A percentile compares a stretch with the other conserved stretches of the same genome.
Conservation (phyloP, 2,329 filamentous ascomycete species). For the Hypoxylon sp. region DNA sequence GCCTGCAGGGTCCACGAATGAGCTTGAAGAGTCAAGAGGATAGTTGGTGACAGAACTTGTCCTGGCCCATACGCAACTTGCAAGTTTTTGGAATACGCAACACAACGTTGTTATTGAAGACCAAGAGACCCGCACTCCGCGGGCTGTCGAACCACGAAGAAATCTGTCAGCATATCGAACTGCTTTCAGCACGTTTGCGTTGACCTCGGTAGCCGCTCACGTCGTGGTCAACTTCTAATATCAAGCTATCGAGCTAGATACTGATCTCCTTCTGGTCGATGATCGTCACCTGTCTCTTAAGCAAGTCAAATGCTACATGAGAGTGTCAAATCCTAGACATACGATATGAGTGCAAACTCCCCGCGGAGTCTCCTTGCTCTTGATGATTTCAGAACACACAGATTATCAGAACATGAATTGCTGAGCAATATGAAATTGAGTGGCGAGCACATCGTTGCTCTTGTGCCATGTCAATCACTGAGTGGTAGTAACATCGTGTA, state of each 20-base stretch:
- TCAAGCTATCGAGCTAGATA: constrained; percentile 1
- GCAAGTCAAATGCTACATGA: neutral
- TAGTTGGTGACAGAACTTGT: neutral
- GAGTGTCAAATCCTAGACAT: constrained; percentile 30
- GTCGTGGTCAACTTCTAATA: neutral
- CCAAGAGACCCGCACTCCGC: constrained; percentile 7
- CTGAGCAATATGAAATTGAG: constrained; percentile 16
- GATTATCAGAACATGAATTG: neutral
- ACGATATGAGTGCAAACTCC: constrained; percentile 5
- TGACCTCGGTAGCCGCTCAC: neutral
- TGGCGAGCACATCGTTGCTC: constrained; percentile 30
- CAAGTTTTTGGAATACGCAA: too few relatives aligned
- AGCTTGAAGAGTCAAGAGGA: neutral
- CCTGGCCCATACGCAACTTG: constrained; percentile 7
- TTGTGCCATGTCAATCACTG: constrained; percentile 26
- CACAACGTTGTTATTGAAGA: constrained; percentile 9
- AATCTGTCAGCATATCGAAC: neutral
- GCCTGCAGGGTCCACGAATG: constrained; percentile 8
- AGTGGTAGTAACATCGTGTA: constrained; percentile 32
- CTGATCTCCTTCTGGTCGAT: neutral
- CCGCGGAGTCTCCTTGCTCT: neutral
- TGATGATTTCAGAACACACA: neutral
- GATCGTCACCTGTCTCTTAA: constrained; percentile 9
- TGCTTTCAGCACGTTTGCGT: neutral
- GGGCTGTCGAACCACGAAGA: constrained; percentile 19